A percentile compares a stretch with the other conserved stretches of the same genome.
Conservation (phyloP, 1,284 basidiomycete species). For the Cutaneotrichosporon daszewskae region DNA sequence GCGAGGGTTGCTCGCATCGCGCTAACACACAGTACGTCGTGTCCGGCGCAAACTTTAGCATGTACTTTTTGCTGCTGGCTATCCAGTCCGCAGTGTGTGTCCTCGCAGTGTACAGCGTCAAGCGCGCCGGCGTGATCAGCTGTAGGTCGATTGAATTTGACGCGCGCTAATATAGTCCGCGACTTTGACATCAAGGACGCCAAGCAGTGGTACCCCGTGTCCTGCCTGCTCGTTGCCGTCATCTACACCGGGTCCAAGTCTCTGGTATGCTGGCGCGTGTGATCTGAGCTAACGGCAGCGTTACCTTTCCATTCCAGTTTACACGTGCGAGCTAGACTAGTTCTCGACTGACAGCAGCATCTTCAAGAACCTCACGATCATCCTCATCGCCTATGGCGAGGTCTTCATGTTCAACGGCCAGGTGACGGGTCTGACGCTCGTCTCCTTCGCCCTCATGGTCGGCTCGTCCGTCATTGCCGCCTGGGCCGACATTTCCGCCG, state of each 20-base stretch:
- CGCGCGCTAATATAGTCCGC: slow-evolving; percentile 53
- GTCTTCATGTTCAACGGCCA: slow-evolving; percentile 92
- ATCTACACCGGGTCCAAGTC: slow-evolving; percentile 99
- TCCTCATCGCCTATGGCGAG: slow-evolving; percentile 97
- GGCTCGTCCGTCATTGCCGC: slow-evolving; percentile 94
- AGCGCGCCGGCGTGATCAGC: slow-evolving; percentile 75
- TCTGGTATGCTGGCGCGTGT: slow-evolving; percentile 55
- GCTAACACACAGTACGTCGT: slow-evolving; percentile 70
- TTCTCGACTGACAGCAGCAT: slow-evolving; percentile 51
- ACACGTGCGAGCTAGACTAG: slow-evolving; percentile 53
- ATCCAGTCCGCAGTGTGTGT: slow-evolving; percentile 89
- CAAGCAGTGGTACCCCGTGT: slow-evolving; percentile 91
- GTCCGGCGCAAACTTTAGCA: slow-evolving; percentile 86
- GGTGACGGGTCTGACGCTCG: slow-evolving; percentile 79
- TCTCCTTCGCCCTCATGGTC: slow-evolving; percentile 93
- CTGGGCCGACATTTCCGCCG: slow-evolving; percentile 72
- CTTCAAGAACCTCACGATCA: slow-evolving; percentile 99
- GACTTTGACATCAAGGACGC: slow-evolving; percentile 79
- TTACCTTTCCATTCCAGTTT: slow-evolving; percentile 86
- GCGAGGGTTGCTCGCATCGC: not conserved
- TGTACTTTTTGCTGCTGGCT: slow-evolving; percentile 91
- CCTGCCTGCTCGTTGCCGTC: slow-evolving; percentile 82
- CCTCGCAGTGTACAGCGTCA: slow-evolving; percentile 65
- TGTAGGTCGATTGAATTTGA: slow-evolving; percentile 41
- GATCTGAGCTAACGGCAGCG: slow-evolving; percentile 54